Base-by-base conservation (phyloP, 371 early-diverging fungal genomes). In the Basidiobolus heterosporus region DNA sequence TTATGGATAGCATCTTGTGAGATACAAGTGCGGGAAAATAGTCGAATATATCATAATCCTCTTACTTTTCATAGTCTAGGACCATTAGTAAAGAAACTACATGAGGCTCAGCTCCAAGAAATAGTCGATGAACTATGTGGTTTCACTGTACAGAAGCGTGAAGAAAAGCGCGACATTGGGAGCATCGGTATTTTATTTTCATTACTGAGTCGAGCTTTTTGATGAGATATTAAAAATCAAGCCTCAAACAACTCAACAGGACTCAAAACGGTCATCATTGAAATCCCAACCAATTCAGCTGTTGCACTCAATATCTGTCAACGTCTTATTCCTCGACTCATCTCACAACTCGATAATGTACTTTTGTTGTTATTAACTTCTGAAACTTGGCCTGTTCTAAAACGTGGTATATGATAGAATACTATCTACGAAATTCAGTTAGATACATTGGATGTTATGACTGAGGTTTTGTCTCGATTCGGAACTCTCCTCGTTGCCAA, bases 371-470 rank as follows among this genome's bases (percentile, higher is more conserved):
- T 35, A 20, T 48, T 30, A 22, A 18, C 0, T 45, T 2, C 23
- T n/a, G 15, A n/a, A n/a, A n/a, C n/a, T n/a, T n/a, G n/a, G n/a
- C 41, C 13, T 40, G 8, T 44, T 50, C 40, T 40, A 30, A 40
- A 36, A 35, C 43, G 16, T 47, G 20, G 44, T 16, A 21, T 46
- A 16, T 21, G 36, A 11, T 46, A 42, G 18, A 14, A n/a, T 39
- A 36, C 23, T 30, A 9, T 38, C 75, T 1, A 80, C 44, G 82
- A 84, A 48, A 75, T 78, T 49, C 78, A 81, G 55, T 70, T 86
- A 62, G 91, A 92, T 56, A 66, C 80, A 1, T 62, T 92, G 47
- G 89, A 89, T 54, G 74, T 86, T 38, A 64, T 94, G n/a, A 65
- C 80, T 8, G 91, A 91, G 42, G 59, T 91, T 1, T 61, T 91